Evolutionary conservation across 2,329 filamentous ascomycete species (phyloP), one percentile per base, ranked within the genome.

Genomic region (Trichothecium sympodiale): DNA sequence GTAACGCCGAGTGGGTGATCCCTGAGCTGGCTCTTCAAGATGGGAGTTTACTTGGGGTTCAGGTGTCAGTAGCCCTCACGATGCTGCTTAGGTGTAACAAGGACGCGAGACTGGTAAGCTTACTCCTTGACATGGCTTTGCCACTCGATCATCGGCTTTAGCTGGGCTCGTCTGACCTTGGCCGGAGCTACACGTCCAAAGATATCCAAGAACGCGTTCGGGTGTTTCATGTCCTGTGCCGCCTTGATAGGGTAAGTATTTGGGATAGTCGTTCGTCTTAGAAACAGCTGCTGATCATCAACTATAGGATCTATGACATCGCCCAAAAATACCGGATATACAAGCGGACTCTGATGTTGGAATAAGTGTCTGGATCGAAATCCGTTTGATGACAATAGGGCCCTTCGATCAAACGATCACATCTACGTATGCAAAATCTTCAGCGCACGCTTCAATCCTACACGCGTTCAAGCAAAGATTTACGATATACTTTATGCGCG

Each of bases 141-240:
- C 49, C 59, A 7, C 33, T 63, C 6, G 57, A 55, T 3, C 61
- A 64, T 39, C 45, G 51, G 0, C 34, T 64, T 17, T 46, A 48
- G 3, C 36, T 64, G 6, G 57, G 64, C 20, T 48, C 54, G 2
- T 50, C 51, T n/a, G 40, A 49, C 2, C 40, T 48, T 0, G 38
- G 45, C 1, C 38, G 44, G 9, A 36, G 38, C 0, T 54, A 53
- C 12, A 35, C 54, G 1, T 42, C 49, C 0, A 51, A 53, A 0
- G 51, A 60, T 3, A 49, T 48, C 3, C 46, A 51, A n/a, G 56
- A 62, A 23, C 45, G 60, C 17, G 47, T 48, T 3, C 47, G 58
- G 0, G 47, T 64, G 2, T 64, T 64, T 30, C 64, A 60, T 60
- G 51, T 62, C 8, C 55, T 56, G 3, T 64, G 64, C 27, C 45